Base-by-base conservation (phyloP, 495 filamentous ascomycete species). In the Penicillium macrosclerotiorum region DNA sequence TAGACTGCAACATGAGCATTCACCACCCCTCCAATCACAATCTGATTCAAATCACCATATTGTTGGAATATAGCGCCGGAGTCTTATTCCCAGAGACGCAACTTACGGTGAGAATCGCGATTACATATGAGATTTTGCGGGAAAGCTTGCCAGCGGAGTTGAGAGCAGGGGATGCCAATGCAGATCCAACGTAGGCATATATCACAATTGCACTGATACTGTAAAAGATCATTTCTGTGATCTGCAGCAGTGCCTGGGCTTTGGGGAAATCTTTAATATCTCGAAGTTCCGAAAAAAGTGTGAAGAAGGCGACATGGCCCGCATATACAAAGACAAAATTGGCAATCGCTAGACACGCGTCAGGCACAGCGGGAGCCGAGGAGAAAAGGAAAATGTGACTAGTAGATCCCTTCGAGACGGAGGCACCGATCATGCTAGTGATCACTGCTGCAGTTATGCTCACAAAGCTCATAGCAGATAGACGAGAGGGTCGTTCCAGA, bases 271-370 rank as follows among this genome's bases (percentile, higher is more conserved):
- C 76, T n/a, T 59, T 52, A 2, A 82, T 79, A 0, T 77, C 75
- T 51, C 79, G 75, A 67, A 88, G 77, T 59, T 90, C 85, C 35
- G 80, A 79, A 58, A 85, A 84, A 56, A 89, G 81, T 33, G 69
- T 76, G 68, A 88, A 85, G 59, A 86, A 81, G 56, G 83, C 75
- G 54, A 84, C 67, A 73, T 86, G 73, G 41, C 84, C 67, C 67
- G 83, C 77, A 59, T 60, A 62, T 11, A 66, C 58, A 45, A 66
- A 62, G 7, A 62, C 45, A 13, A 64, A 42, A 33, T 64, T 60
- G n/a, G 60, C 52, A 19, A 62, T 37, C 6, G 55, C 60, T 16
- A 64, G 52, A 20, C 49, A 66, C 77, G 82, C 29, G 82, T 67
- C 17, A 73, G 78, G 25, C 1, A 63, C 40, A 6, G 52, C 30